Evolutionary conservation across 2,329 filamentous ascomycete genomes (phyloP).

Genomic region (Exophiala alcalophila): DNA sequence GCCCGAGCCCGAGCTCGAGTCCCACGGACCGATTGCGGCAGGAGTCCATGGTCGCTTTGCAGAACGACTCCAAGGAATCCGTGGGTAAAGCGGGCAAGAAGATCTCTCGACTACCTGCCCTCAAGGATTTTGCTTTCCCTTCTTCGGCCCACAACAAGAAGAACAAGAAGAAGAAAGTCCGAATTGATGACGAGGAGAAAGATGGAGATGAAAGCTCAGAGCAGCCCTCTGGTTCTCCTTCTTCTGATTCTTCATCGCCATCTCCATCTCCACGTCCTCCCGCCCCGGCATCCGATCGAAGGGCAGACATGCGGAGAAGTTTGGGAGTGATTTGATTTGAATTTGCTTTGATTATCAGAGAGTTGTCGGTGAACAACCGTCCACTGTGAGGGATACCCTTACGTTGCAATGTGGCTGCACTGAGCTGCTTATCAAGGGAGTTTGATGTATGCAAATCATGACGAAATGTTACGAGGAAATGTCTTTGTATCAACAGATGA

Average conservation of each 20-base stretch:
- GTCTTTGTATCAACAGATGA: too few relatives aligned
- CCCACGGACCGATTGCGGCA: slow-evolving; percentile 19
- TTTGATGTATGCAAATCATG: too few relatives aligned
- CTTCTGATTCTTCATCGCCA: too few relatives aligned
- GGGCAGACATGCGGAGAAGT: slow-evolving; percentile 24
- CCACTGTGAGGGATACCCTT: too few relatives aligned
- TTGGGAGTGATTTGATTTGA: slow-evolving; percentile 23
- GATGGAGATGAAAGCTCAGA: neutral
- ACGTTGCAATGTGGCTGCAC: too few relatives aligned
- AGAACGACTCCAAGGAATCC: slow-evolving; percentile 6
- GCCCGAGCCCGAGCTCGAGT: slow-evolving; percentile 8
- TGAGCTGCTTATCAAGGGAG: too few relatives aligned
- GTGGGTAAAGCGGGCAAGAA: slow-evolving; percentile 18
- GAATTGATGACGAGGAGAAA: slow-evolving; percentile 4
- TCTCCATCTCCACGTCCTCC: slow-evolving; percentile 2
- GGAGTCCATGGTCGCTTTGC: slow-evolving; percentile 17
- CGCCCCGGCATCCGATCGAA: slow-evolving; percentile 14
- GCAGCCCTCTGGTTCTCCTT: too few relatives aligned
- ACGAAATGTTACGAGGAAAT: too few relatives aligned
- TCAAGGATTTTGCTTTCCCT: slow-evolving; percentile 17
- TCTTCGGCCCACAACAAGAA: too few relatives aligned
- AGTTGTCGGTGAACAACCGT: slow-evolving; percentile 5
- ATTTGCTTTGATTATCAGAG: slow-evolving; percentile 16
- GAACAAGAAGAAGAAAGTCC: slow-evolving; percentile 12
- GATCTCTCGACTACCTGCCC: slow-evolving; percentile 19